A percentile compares a stretch with the other conserved stretches of the same genome.
phyloP scores from a whole-genome alignment of 305 asterid species.

The Coffea humblotiana region DNA sequence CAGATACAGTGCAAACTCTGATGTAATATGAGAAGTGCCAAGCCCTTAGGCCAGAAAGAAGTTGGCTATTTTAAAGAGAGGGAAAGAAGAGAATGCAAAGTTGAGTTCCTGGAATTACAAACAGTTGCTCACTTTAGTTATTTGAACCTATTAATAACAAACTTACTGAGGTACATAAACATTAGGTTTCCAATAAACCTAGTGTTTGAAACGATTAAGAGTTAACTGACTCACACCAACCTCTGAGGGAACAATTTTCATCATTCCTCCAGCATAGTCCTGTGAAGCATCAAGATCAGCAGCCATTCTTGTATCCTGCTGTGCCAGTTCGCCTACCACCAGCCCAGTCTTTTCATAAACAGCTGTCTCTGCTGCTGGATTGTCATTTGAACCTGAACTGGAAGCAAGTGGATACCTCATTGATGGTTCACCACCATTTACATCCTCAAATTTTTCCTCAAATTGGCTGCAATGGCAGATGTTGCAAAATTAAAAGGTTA shows the following conservation, averaged over 20 bases:
- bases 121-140: not conserved
- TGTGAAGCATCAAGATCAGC: conserved; percentile 47
- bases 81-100: not conserved
- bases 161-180: not conserved
- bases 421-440: conserved; percentile 56
- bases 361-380: conserved; percentile 41
- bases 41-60: not conserved
- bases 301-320: conserved; percentile 37
- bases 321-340: conserved; percentile 42
- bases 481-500: conserved; percentile 17
- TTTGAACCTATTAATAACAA: not conserved
- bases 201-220: not conserved
- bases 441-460: conserved; percentile 92
- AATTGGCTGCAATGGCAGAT: conserved; percentile 52
- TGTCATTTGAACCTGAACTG: conserved; percentile 65
- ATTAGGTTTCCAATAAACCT: not conserved
- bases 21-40: not conserved
- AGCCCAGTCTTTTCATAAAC: conserved; percentile 33
- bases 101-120: not conserved
- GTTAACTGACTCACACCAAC: conserved; percentile 51
- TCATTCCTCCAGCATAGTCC: conserved; percentile 75
- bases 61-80: not conserved
- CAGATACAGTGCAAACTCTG: not conserved
- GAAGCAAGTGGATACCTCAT: conserved; percentile 54
- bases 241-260: conserved; percentile 74